These are phyloP conservation scores for Populus hybrid DNA, from an alignment of 441 rosid genomes.

Conservation along the genomic window DNA sequence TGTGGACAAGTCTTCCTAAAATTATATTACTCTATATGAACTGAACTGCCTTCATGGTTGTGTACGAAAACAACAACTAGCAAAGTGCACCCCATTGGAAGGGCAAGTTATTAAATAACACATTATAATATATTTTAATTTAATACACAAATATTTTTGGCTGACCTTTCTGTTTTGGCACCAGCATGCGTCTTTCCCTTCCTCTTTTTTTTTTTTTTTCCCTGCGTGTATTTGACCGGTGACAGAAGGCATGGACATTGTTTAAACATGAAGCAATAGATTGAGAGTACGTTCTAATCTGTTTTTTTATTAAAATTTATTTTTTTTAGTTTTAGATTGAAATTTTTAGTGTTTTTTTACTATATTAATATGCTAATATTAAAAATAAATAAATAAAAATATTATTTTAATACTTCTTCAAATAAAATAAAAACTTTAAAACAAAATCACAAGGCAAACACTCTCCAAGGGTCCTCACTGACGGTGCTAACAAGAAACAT, in stretches of 20 bases:
- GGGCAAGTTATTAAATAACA: too few species aligned
- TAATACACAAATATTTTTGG: background rate
- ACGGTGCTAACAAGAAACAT: constrained; percentile 35
- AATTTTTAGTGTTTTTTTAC: too few species aligned
- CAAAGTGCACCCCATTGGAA: constrained; percentile 8
- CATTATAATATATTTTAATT: background rate
- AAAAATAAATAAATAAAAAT: too few species aligned
- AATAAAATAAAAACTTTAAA: too few species aligned
- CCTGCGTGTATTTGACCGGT: constrained; percentile 8
- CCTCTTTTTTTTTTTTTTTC: too few species aligned
- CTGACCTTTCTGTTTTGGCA: constrained; percentile 16
- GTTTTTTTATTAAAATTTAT: too few species aligned
- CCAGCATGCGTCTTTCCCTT: background rate
- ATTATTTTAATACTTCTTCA: too few species aligned
- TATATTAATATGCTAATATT: too few species aligned
- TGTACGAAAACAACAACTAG: background rate
- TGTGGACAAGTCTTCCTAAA: background rate
- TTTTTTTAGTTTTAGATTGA: too few species aligned
- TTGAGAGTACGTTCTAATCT: too few species aligned
- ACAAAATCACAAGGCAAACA: too few species aligned
- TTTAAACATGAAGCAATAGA: constrained; percentile 25
- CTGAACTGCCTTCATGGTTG: background rate
- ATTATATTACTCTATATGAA: too few species aligned
- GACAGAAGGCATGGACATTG: constrained; percentile 26
- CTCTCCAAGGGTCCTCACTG: constrained; percentile 8